These are phyloP conservation scores for Dalbergia cochinchinensis DNA, from an alignment of 306 rosid species.

Conservation along the genomic window DNA sequence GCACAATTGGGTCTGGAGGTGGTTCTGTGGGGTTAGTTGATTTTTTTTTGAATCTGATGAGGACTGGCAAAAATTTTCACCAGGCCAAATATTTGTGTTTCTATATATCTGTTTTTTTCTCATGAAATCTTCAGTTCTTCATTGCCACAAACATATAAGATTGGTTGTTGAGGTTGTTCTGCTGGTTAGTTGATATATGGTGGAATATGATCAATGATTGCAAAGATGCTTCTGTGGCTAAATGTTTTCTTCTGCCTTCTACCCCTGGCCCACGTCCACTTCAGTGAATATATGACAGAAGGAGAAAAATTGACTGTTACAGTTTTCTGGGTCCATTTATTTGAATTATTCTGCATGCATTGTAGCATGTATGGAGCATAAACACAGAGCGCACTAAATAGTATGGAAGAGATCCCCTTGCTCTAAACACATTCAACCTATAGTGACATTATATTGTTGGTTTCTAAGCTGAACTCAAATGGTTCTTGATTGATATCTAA, in stretches of 20 bases:
- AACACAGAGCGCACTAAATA: slow-evolving; percentile 12
- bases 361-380: slow-evolving; percentile 9
- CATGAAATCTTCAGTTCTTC: slow-evolving; percentile 38
- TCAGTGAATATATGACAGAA: slow-evolving; percentile 18
- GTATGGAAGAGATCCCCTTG: slow-evolving; percentile 25
- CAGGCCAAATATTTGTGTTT: slow-evolving; percentile 29
- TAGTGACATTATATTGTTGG: slow-evolving; percentile 22
- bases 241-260: slow-evolving; percentile 27
- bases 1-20: slow-evolving; percentile 97
- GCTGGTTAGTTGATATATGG: slow-evolving; percentile 53
- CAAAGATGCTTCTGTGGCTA: not conserved
- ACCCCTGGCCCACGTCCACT: slow-evolving; percentile 32
- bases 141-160: slow-evolving; percentile 59
- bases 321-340: slow-evolving; percentile 9
- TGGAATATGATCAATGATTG: slow-evolving; percentile 16
- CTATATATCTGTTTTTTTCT: slow-evolving; percentile 13
- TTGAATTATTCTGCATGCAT: slow-evolving; percentile 28
- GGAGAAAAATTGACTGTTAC: slow-evolving; percentile 15
- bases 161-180: slow-evolving; percentile 67
- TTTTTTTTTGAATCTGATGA: slow-evolving; percentile 43
- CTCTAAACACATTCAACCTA: slow-evolving; percentile 28
- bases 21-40: slow-evolving; percentile 93
- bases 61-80: slow-evolving; percentile 17
- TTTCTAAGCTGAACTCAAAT: slow-evolving; percentile 22
- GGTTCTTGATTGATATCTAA: slow-evolving; percentile 16